These are phyloP conservation scores for Beauveria caledonica DNA, from an alignment of 2,329 filamentous ascomycete species.

Conservation along the genomic window DNA sequence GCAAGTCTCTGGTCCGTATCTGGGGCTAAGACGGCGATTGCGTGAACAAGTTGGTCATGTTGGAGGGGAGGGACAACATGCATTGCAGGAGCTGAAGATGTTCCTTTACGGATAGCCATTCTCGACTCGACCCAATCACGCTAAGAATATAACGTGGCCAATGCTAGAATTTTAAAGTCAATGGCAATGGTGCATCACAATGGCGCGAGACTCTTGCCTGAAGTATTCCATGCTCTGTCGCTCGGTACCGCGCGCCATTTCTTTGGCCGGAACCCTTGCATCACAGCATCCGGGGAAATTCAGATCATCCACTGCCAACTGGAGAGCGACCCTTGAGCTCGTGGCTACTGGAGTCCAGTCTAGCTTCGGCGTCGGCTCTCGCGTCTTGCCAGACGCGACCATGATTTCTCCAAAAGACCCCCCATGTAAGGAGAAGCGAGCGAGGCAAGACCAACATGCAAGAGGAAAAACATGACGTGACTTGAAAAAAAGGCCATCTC, in stretches of 20 bases:
- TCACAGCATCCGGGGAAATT: background rate
- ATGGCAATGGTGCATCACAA: background rate
- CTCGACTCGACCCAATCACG: too few species aligned
- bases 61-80: too few species aligned
- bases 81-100: too few species aligned
- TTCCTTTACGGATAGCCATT: too few species aligned
- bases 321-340: background rate
- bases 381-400: background rate
- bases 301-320: background rate
- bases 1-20: too few species aligned
- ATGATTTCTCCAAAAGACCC: background rate
- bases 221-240: background rate
- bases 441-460: background rate
- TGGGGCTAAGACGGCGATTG: too few species aligned
- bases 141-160: too few species aligned
- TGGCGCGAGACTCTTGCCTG: background rate
- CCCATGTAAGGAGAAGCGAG: background rate
- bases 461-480: background rate
- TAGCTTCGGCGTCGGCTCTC: background rate
- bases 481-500: background rate
- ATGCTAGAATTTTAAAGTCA: background rate
- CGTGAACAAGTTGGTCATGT: too few species aligned
- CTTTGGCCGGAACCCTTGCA: background rate
- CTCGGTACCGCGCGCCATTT: background rate
- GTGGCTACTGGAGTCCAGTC: background rate